Evolutionary conservation across 495 filamentous ascomycete genomes (phyloP).

Genomic region (Penicillium paxilli): DNA sequence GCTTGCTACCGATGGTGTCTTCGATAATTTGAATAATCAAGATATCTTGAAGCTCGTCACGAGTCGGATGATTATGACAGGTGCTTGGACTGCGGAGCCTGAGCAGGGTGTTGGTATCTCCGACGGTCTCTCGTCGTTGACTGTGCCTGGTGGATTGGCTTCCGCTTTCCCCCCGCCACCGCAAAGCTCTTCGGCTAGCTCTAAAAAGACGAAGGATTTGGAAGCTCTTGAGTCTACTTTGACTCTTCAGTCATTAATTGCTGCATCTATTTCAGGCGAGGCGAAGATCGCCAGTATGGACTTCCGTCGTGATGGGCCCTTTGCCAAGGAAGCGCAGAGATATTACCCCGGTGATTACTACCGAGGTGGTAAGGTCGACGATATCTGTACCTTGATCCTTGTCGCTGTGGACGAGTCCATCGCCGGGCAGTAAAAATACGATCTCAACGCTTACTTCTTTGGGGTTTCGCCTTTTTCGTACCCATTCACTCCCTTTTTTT

Average conservation of each 20-base stretch:
- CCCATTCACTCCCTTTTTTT: neutral
- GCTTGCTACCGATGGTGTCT: slow-evolving; percentile 92
- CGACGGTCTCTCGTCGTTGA: slow-evolving; percentile 52
- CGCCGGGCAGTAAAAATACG: neutral
- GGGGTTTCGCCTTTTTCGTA: too few species aligned
- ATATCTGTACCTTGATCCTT: slow-evolving; percentile 79
- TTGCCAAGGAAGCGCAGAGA: slow-evolving; percentile 89
- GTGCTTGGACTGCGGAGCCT: slow-evolving; percentile 67
- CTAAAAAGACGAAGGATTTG: slow-evolving; percentile 9
- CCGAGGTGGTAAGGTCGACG: slow-evolving; percentile 87
- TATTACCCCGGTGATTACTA: slow-evolving; percentile 80
- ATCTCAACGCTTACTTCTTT: too few species aligned
- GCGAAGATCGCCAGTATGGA: slow-evolving; percentile 85
- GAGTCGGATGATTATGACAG: slow-evolving; percentile 65
- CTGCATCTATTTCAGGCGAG: slow-evolving; percentile 70
- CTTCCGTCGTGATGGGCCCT: slow-evolving; percentile 79
- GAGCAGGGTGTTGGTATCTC: slow-evolving; percentile 58
- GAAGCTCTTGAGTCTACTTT: slow-evolving; percentile 16
- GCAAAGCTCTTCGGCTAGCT: neutral
- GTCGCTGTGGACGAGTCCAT: slow-evolving; percentile 58
- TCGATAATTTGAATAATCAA: slow-evolving; percentile 92
- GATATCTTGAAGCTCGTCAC: slow-evolving; percentile 81
- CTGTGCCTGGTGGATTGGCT: slow-evolving; percentile 42
- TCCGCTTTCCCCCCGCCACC: slow-evolving; percentile 21
- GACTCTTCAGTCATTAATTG: slow-evolving; percentile 72